These are phyloP conservation scores for Leucaena leucocephala DNA, from an alignment of 306 rosid genomes.

Conservation along the genomic window DNA sequence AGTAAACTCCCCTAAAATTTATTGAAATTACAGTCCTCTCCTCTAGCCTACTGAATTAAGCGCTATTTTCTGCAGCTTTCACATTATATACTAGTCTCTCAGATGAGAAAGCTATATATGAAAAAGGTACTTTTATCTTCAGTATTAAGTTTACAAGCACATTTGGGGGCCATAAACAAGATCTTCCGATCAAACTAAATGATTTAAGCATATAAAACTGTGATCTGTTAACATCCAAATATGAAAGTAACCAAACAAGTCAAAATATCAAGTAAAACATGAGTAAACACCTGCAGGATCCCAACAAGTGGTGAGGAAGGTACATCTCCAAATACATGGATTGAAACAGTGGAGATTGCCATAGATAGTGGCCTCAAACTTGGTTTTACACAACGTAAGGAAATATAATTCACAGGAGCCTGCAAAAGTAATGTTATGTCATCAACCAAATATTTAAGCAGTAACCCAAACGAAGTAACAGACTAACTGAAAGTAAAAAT, in stretches of 20 bases:
- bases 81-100: not conserved
- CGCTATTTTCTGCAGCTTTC: not conserved
- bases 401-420: conserved; percentile 92
- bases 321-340: conserved; percentile 89
- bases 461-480: conserved; percentile 4
- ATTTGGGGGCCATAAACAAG: not conserved
- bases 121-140: not conserved
- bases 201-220: not conserved
- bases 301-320: conserved; percentile 96
- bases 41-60: not conserved
- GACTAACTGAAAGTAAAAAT: not conserved
- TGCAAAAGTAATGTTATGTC: conserved; percentile 48
- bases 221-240: conserved; percentile 27
- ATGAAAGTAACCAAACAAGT: not conserved
- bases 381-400: conserved; percentile 80
- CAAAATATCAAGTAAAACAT: conserved; percentile 35
- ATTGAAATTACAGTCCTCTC: not conserved
- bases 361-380: conserved; percentile 85
- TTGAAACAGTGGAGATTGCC: conserved; percentile 85
- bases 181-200: not conserved
- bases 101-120: not conserved
- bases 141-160: not conserved
- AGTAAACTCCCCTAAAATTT: not conserved
- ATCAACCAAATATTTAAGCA: conserved; percentile 32
- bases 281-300: conserved; percentile 68